Evolutionary conservation across 148 eudicot genomes (phyloP), one percentile per base, ranked within the genome.

Genomic region (Rhododendron williamsianum): DNA sequence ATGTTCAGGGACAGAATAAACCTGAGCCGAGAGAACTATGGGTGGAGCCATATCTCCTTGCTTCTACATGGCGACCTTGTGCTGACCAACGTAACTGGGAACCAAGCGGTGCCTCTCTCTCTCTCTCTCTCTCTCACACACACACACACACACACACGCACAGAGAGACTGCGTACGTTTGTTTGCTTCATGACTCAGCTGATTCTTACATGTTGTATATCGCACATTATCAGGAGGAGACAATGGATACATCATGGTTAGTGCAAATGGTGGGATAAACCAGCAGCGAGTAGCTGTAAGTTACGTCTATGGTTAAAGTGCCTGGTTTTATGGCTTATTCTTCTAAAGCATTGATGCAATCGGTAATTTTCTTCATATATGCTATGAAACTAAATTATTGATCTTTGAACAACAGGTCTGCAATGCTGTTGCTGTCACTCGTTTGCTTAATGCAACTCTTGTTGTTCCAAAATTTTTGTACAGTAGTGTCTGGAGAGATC

Each of bases 231-330:
- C 93, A 97, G 99, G 93, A 72, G 98, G 98, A 76, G 92, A 85
- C 58, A 95, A 92, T 90, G 99, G 99, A 73, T 95, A 91, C 88
- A 91, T 97, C 56, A 86, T 95, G 93, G 87, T 97, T 82, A 95
- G 95, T 88, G 99, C 99, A 78, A 97, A 97, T 89, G 99, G 99
- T 86, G 99, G 99, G 74, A 87, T 97, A 87, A 97, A 97, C 91
- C 99, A 97, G 92, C 99, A 97, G 93, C 92, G 98, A 90, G 98
- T 97, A 77, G 99, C 99, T 84, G 99, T 97, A 91, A 91, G 94
- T 90, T 86, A 46, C 86, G 36, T 78, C 77, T 78, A 23, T 69
- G 38, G 48, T 36, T 84, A 35, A 33, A 45, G 49, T 80, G 86
- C 86, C 30, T 52, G 45, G n/a, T 21, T 80, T 45, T 41, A 21